Evolutionary conservation across 805 yeast genomes (phyloP), one percentile per base, ranked within the genome.

Genomic region (Kazachstania viticola): DNA sequence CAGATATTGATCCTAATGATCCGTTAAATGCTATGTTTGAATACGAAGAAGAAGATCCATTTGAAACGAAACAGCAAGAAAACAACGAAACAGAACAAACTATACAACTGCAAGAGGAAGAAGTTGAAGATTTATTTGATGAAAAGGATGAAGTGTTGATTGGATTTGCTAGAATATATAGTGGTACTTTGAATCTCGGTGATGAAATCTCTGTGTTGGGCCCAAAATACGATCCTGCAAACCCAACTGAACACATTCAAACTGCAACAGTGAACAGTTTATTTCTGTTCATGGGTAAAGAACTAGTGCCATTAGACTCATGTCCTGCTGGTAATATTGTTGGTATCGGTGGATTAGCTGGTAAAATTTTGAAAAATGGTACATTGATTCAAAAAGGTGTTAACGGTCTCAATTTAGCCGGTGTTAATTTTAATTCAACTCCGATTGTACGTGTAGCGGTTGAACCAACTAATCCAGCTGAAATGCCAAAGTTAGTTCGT

Each of bases 271-370:
- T 91, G 23, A 69, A 79, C 5, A 80, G 77, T 27, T 58, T 91
- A 25, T 87, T 73, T 46, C 59, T 91, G 34, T 64, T 91, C 33
- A 91, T 91, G 97, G 99, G 98, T 14, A 66, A 88, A 41, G 96
- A 91, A 37, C 60, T 88, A 22, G 73, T 85, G 2, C 67, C 87
- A 3, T 63, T 91, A 40, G 69, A 77, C 27, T 67, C 67, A 13
- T 95, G 88, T 4, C 95, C 95, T 2, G 88, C 96, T 1, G 99
- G 99, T 21, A 84, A 81, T 44, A 84, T 91, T 38, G 93, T 83
- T 5, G 99, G 96, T 31, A 78, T 91, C 30, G 88, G 85, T 23
- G 97, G 98, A 0, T 64, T 91, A 14, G 94, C 79, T 3, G 82
- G 81, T 6, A 74, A 73, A 32, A 68, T 91, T 21, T 56, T 88